Evolutionary conservation across 2,329 filamentous ascomycete genomes (phyloP).

Genomic region (Xylariaceae sp.): DNA sequence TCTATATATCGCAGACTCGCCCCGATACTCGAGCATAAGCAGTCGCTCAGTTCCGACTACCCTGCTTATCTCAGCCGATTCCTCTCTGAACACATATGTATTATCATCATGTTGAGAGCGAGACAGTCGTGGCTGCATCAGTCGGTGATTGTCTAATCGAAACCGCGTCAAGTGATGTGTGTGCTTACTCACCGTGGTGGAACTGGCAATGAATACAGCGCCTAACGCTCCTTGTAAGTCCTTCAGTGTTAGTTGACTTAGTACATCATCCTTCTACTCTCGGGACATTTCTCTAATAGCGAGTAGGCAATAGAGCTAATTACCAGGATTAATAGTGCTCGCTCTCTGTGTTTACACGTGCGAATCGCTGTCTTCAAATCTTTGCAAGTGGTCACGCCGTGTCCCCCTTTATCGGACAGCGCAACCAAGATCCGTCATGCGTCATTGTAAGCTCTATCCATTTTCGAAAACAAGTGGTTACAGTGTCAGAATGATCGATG

Average conservation of each 20-base stretch:
- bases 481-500: constrained; percentile 1
- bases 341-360: constrained; percentile 38
- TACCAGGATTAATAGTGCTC: constrained; percentile 19
- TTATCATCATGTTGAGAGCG: constrained; percentile 38
- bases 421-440: not conserved
- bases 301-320: constrained; percentile 8
- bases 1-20: constrained; percentile 33
- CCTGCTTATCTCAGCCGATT: constrained; percentile 29
- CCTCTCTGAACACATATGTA: constrained; percentile 31
- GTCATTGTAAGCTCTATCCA: not conserved
- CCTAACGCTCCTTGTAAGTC: constrained; percentile 12
- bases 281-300: constrained; percentile 9
- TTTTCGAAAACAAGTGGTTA: constrained; percentile 1
- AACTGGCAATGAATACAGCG: constrained; percentile 16
- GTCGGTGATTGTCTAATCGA: constrained; percentile 4
- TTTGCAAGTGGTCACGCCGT: constrained; percentile 28
- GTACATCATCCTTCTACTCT: constrained; percentile 5
- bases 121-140: constrained; percentile 27
- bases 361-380: constrained; percentile 28
- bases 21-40: constrained; percentile 29
- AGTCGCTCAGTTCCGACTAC: constrained; percentile 25
- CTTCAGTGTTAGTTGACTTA: constrained; percentile 10
- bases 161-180: too few relatives aligned
- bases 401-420: constrained; percentile 6
- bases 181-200: constrained; percentile 22